phyloP scores from a whole-genome alignment of 2,329 filamentous ascomycete genomes.

The Penicillium sp. region DNA sequence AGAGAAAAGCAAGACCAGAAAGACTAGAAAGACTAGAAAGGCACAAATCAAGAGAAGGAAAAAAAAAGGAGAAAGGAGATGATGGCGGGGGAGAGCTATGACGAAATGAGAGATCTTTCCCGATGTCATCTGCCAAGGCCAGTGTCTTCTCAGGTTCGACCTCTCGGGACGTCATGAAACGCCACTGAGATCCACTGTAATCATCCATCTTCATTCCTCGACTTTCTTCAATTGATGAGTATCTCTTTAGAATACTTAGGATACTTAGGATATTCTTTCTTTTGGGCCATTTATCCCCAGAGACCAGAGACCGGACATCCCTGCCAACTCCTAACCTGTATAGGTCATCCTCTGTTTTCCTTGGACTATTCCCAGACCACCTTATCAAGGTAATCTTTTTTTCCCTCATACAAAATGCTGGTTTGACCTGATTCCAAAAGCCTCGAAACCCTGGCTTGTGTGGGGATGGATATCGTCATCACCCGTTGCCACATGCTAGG shows the following conservation, averaged over 20 bases:
- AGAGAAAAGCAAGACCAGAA: background rate
- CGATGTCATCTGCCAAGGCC: slow-evolving; percentile 10
- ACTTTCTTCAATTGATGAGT: too few relatives aligned
- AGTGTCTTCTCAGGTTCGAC: background rate
- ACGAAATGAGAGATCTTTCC: slow-evolving; percentile 6
- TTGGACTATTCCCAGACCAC: background rate
- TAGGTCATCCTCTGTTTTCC: background rate
- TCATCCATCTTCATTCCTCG: background rate
- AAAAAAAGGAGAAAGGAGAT: slow-evolving; percentile 6
- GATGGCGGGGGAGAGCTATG: slow-evolving; percentile 6
- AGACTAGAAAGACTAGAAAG: too few relatives aligned
- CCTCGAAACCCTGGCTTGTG: background rate
- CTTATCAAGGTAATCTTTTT: background rate
- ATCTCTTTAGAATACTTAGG: too few relatives aligned
- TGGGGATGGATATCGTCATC: slow-evolving; percentile 10
- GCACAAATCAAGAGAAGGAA: background rate
- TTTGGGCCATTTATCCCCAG: background rate
- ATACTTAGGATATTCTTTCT: background rate
- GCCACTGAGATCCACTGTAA: slow-evolving; percentile 10
- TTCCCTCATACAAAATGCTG: background rate
- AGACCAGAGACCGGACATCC: background rate
- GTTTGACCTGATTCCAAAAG: slow-evolving; percentile 1
- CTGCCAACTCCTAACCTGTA: background rate
- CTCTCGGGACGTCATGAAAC: slow-evolving; percentile 11
- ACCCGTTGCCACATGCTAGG: slow-evolving; percentile 6